Conservation (phyloP, 2,329 filamentous ascomycete genomes). For the Fusarium sp. region DNA sequence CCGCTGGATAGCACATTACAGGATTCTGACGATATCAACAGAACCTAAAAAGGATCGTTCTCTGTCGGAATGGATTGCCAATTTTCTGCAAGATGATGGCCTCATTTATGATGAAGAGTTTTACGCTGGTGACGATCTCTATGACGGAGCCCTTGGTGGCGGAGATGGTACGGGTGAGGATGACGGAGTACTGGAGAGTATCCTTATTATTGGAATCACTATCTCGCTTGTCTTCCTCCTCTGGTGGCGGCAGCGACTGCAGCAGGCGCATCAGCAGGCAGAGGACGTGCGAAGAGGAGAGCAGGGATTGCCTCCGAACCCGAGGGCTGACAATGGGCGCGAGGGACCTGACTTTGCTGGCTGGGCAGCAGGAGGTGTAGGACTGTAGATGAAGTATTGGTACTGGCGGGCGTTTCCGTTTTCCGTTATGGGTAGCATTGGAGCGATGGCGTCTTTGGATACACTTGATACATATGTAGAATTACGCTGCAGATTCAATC, state of each 20-base stretch:
- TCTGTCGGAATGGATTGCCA: conserved; percentile 86
- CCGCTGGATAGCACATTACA: not conserved
- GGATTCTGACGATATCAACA: conserved; percentile 57
- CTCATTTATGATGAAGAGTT: conserved; percentile 76
- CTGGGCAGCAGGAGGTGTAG: conserved; percentile 57
- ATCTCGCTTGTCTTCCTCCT: conserved; percentile 83
- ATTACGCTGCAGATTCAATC: not conserved
- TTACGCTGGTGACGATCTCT: conserved; percentile 66
- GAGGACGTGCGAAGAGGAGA: conserved; percentile 53
- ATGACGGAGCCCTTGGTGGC: conserved; percentile 70
- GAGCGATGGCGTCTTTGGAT: conserved; percentile 51
- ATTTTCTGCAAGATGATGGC: conserved; percentile 83
- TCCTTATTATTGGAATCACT: conserved; percentile 86
- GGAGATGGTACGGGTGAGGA: conserved; percentile 76
- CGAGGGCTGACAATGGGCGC: conserved; percentile 41
- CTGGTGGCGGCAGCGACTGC: conserved; percentile 83
- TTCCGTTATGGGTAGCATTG: conserved; percentile 43
- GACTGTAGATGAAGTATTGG: conserved; percentile 45
- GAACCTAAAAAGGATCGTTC: conserved; percentile 82
- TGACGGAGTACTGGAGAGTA: conserved; percentile 85
- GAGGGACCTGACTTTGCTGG: conserved; percentile 51
- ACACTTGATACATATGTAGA: conserved; percentile 31
- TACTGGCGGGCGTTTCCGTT: conserved; percentile 35
- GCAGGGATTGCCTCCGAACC: conserved; percentile 50
- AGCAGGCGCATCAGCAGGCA: conserved; percentile 66